Evolutionary conservation across 768 basidiomycete species (phyloP).

Genomic region (Mycena vulgaris): DNA sequence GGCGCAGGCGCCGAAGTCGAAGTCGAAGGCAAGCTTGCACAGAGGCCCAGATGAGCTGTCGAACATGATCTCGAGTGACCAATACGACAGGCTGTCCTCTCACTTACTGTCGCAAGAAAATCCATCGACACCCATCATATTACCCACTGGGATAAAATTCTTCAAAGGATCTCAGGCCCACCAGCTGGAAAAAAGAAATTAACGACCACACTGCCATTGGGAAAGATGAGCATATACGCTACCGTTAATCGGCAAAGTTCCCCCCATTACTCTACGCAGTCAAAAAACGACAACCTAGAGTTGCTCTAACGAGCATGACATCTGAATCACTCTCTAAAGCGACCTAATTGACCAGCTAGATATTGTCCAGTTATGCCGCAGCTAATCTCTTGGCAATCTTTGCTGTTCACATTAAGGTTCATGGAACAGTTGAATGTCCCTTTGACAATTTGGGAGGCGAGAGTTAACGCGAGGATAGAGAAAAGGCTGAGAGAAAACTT

Average conservation of each 20-base stretch:
- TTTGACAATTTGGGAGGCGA: neutral
- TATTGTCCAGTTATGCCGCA: conserved; percentile 9
- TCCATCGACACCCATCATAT: conserved; percentile 10
- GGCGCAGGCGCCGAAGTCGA: too few species aligned
- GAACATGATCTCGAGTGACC: too few species aligned
- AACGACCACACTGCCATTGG: neutral
- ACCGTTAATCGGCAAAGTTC: neutral
- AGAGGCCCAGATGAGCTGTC: conserved; percentile 1
- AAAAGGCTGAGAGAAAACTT: conserved; percentile 1
- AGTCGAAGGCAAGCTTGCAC: neutral
- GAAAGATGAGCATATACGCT: conserved; percentile 1
- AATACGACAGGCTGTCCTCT: too few species aligned
- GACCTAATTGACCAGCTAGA: conserved; percentile 4
- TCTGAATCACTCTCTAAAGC: neutral
- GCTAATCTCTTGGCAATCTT: neutral
- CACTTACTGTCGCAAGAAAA: too few species aligned
- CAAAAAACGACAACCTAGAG: conserved; percentile 3
- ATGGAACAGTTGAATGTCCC: conserved; percentile 23
- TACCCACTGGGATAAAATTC: conserved; percentile 5
- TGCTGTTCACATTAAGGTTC: conserved; percentile 21
- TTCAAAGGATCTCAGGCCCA: conserved; percentile 15
- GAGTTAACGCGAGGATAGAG: neutral
- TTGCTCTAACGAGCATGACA: neutral
- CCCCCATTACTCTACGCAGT: conserved; percentile 8
- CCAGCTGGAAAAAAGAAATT: conserved; percentile 2